Evolutionary conservation across 2,329 filamentous ascomycete genomes (phyloP), one percentile per base, ranked within the genome.

Genomic region (Metarhizium humberi): DNA sequence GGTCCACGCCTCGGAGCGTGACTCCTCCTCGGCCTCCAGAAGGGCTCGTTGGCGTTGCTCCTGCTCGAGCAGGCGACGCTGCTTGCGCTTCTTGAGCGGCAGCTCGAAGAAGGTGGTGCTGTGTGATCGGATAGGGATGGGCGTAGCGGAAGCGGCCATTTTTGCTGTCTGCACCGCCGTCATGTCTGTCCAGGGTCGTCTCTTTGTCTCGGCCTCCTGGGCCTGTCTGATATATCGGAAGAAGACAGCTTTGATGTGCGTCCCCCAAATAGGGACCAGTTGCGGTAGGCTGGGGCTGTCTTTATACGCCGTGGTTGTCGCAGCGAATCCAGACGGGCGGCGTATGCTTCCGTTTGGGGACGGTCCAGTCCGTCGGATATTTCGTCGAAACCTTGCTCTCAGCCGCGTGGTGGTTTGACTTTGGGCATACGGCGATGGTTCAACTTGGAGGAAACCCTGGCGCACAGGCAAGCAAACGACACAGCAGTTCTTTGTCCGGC

Each of bases 1-100:
- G 53, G 67, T 58, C 58, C 58, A 63, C 6, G 69, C 69, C 54
- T 64, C 63, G 34, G 61, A 61, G 52, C 64, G 65, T 32, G 67
- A 66, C 8, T 59, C 62, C 45, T 65, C 66, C 36, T 69, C 63
- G 38, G 64, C 66, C 54, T 69, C 62, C 42, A 64, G 60, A 32
- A 63, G 64, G n/a, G 60, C 59, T 6, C 60, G 56, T 46, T 61
- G 59, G 30, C 58, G 54, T 43, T 55, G 40, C 42, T 55, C 56
- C 40, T 62, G 55, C 54, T 62, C 59, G n/a, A 57, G 45, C n/a
- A 61, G 38, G 13, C 61, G 59, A 20, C 52, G 56, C 48, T 59
- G 62, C 50, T 57, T 58, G 50, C 61, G 60, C 55, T 59, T 60
- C 55, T 59, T 62, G 29, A 55, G 57, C 4, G 61, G 61, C 6